Base-by-base conservation (phyloP, 1,284 basidiomycete genomes). In the Inonotus hispidus region DNA sequence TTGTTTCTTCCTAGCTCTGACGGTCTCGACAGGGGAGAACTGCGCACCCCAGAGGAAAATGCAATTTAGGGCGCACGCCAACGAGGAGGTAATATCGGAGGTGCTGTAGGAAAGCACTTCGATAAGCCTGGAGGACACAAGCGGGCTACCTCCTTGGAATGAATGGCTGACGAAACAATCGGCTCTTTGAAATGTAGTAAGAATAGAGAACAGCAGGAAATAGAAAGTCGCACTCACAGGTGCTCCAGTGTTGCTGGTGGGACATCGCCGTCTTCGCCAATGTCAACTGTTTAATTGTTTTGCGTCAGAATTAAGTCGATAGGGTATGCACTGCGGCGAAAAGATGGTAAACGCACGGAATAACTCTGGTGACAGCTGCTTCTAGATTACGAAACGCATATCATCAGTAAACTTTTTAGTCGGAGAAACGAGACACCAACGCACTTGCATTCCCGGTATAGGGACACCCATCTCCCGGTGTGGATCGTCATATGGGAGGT, bases 1-100 rank as follows among this genome's bases (percentile, higher is more conserved):
- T 11, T 43, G 41, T 16, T 50, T 21, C 25, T 58, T 61, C 4
- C 49, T 29, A 8, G 25, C 39, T 6, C 50, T 45, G 23, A 53
- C 21, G 19, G 46, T 13, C 21, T 56, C 23, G 47, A 52, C 23
- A 11, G 41, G 37, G 14, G 59, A 60, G 43, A 63, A 63, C 25
- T 63, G 62, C 5, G 50, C 52, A 1, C 62, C 62, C 62, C 62
- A 63, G 10, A 63, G 58, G 25, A 47, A 47, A 16, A 59, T 37
- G 32, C 41, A 50, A n/a, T 56, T 16, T 25, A 57, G 13, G 39
- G 45, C 39, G 41, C 45, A 53, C 19, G 29, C n/a, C 13, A 52
- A 29, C 1, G 59, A 53, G 14, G 52, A 39, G 16, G 41, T 35
- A 6, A 55, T 2, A n/a, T 27, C 21, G 14, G 50, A 29, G 2